Evolutionary conservation across 306 rosid genomes (phyloP).

Genomic region (Cercis canadensis): DNA sequence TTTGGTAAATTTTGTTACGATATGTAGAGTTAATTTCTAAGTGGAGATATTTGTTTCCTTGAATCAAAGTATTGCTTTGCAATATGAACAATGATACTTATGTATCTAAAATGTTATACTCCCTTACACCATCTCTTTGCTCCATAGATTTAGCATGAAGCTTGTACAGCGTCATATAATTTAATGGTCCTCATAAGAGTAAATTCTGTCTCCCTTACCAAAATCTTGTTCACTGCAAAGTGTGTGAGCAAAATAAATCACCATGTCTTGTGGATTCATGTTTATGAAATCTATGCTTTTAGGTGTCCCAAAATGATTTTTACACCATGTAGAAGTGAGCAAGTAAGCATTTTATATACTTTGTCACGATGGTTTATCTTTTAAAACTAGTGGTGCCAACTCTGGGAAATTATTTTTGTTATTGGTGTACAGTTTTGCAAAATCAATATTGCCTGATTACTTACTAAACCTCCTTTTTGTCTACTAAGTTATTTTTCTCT

Average conservation of each 20-base stretch:
- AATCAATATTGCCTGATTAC: not conserved
- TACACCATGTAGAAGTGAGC: no score
- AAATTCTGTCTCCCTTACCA: not conserved
- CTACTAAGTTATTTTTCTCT: not conserved
- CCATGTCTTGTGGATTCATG: not conserved
- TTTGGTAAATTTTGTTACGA: conserved; percentile 10
- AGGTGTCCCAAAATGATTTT: not conserved
- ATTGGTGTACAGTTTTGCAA: not conserved
- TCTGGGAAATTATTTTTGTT: no score
- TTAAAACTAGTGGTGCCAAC: not conserved
- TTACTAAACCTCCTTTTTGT: not conserved
- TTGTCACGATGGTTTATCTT: not conserved
- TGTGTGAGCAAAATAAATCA: not conserved
- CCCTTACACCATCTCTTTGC: not conserved
- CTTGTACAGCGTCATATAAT: not conserved
- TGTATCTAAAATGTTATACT: not conserved
- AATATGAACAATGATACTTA: not conserved
- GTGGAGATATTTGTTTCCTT: not conserved
- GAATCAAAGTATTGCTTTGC: not conserved
- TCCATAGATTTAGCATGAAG: conserved; percentile 3
- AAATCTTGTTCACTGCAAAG: conserved; percentile 1
- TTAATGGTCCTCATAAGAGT: not conserved
- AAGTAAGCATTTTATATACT: not conserved
- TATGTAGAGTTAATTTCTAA: not conserved
- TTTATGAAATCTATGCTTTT: not conserved